Evolutionary conservation across 23 red algal species (phyloP).

Genomic region (Gracilaria caudata): DNA sequence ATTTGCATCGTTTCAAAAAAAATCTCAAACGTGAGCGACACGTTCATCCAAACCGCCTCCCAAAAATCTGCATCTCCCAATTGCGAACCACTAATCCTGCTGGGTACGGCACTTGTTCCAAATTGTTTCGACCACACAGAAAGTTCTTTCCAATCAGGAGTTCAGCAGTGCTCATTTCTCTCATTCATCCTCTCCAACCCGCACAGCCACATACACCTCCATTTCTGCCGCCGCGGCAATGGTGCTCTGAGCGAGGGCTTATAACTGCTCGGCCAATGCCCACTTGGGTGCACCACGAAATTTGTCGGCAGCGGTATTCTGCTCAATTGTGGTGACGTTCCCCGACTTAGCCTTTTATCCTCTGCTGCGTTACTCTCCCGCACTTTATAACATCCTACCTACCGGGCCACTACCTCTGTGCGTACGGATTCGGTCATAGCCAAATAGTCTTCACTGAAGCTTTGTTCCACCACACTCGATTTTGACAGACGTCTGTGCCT

Average conservation of each 20-base stretch:
- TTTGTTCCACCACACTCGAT: too few species aligned
- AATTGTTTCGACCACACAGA: neutral
- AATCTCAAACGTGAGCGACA: neutral
- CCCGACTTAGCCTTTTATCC: neutral
- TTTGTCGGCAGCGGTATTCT: neutral
- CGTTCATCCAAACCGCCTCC: conserved; percentile 1
- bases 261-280: neutral
- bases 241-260: neutral
- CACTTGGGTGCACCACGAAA: neutral
- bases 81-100: neutral
- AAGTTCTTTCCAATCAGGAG: neutral
- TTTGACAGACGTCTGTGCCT: neutral
- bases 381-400: neutral
- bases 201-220: neutral
- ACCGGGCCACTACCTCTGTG: too few species aligned
- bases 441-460: too few species aligned
- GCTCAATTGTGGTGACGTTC: neutral
- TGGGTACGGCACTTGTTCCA: neutral
- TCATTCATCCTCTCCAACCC: neutral
- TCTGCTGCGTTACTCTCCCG: neutral
- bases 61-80: neutral
- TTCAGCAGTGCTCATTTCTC: neutral
- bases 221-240: neutral
- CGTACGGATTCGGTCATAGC: too few species aligned
- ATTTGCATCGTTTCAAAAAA: neutral